phyloP scores from a whole-genome alignment of 2,329 filamentous ascomycete genomes.

The Ophiocordyceps camponoti-saundersi region DNA sequence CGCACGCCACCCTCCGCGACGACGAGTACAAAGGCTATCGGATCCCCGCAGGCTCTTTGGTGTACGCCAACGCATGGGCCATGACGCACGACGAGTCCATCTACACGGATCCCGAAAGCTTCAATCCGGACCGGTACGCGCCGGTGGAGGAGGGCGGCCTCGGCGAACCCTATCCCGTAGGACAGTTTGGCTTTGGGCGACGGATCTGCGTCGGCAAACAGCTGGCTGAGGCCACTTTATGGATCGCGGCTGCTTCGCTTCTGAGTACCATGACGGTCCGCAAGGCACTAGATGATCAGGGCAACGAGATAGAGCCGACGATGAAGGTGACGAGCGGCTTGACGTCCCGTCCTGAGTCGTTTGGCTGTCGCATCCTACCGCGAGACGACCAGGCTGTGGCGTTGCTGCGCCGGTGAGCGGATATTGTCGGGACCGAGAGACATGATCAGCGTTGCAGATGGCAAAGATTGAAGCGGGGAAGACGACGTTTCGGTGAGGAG shows the following conservation, averaged over 20 bases:
- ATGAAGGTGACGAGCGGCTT: conserved; percentile 11
- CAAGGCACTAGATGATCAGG: conserved; percentile 14
- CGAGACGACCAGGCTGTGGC: conserved; percentile 6
- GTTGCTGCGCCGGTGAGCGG: conserved; percentile 2
- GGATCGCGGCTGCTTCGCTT: conserved; percentile 21
- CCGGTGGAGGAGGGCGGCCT: conserved; percentile 16
- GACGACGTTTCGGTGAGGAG: neutral
- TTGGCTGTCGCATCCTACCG: conserved; percentile 9
- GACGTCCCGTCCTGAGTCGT: conserved; percentile 10
- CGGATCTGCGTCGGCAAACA: conserved; percentile 31
- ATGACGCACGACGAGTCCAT: conserved; percentile 23
- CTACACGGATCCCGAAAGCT: conserved; percentile 23
- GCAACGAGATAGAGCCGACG: conserved; percentile 13
- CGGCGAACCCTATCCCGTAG: conserved; percentile 27
- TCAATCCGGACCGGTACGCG: conserved; percentile 27
- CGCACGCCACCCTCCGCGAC: conserved; percentile 34
- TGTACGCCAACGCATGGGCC: conserved; percentile 24
- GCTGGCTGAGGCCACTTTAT: conserved; percentile 28
- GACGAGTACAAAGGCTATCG: conserved; percentile 39
- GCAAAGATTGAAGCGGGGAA: neutral
- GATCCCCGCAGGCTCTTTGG: conserved; percentile 34
- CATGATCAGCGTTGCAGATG: neutral
- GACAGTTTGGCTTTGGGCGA: conserved; percentile 34
- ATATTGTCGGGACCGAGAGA: neutral
- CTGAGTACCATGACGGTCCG: conserved; percentile 19